These are phyloP conservation scores for Boletus patriciae DNA, from an alignment of 768 basidiomycete species.

Conservation along the genomic window DNA sequence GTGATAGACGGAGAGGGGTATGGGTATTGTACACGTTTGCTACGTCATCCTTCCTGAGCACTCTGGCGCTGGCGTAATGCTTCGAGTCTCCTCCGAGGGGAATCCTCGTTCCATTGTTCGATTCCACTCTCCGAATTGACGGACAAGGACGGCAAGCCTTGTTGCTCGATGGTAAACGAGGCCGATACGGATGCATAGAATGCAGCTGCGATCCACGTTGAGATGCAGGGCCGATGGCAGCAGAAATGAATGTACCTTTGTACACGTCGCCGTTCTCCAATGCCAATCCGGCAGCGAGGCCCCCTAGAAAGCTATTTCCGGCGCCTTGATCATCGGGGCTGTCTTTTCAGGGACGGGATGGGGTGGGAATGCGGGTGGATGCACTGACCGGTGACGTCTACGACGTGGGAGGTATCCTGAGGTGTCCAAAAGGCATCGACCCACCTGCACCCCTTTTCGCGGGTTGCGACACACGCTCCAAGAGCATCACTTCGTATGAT, in stretches of 20 bases:
- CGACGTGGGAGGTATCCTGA: slow-evolving; percentile 48
- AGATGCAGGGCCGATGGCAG: slow-evolving; percentile 7
- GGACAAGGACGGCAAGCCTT: slow-evolving; percentile 63
- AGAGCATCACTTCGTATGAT: slow-evolving; percentile 74
- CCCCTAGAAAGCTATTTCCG: slow-evolving; percentile 89
- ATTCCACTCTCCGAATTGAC: slow-evolving; percentile 21
- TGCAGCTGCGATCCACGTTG: slow-evolving; percentile 46
- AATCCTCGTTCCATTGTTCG: slow-evolving; percentile 71
- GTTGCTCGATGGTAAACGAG: slow-evolving; percentile 80
- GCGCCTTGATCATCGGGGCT: slow-evolving; percentile 53
- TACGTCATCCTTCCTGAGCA: slow-evolving; percentile 35
- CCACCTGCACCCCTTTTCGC: slow-evolving; percentile 51
- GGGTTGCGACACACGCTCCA: slow-evolving; percentile 65
- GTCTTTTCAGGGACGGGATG: slow-evolving; percentile 1
- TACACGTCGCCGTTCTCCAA: slow-evolving; percentile 57
- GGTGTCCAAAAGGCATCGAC: slow-evolving; percentile 70
- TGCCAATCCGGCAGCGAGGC: slow-evolving; percentile 71
- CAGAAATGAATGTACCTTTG: slow-evolving; percentile 50
- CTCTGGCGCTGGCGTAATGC: slow-evolving; percentile 45
- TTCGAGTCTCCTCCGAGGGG: slow-evolving; percentile 56
- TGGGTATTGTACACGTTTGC: slow-evolving; percentile 25
- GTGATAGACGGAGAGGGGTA: slow-evolving; percentile 5
- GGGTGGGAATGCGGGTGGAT: slow-evolving; percentile 2
- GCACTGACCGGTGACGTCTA: slow-evolving; percentile 76
- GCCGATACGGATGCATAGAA: slow-evolving; percentile 81